A percentile compares a stretch with the other conserved stretches of the same genome.
Conservation (phyloP, 1,284 basidiomycete genomes). For the Marasmius oreades region DNA sequence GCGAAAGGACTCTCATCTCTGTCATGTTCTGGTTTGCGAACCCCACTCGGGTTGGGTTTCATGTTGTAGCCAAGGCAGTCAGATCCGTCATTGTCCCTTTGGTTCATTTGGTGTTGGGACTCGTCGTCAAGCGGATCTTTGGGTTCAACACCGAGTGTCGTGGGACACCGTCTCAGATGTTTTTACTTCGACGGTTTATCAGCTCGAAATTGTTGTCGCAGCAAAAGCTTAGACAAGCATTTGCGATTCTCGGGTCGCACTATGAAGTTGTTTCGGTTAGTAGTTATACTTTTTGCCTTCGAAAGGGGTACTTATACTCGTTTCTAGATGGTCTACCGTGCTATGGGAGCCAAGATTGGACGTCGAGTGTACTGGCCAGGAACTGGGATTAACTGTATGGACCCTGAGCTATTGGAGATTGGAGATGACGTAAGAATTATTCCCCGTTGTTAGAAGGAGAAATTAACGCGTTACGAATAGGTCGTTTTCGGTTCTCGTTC, state of each 20-base stretch:
- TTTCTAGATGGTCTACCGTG: constrained; percentile 32
- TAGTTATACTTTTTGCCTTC: neutral
- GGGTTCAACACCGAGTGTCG: constrained; percentile 30
- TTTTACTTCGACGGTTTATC: constrained; percentile 36
- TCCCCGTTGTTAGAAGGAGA: neutral
- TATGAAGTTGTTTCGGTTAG: constrained; percentile 39
- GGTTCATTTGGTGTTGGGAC: constrained; percentile 34
- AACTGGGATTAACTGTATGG: constrained; percentile 39
- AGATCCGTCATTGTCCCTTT: constrained; percentile 33
- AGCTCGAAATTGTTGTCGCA: constrained; percentile 34
- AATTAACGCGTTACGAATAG: neutral
- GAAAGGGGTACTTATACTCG: neutral
- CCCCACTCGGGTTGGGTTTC: constrained; percentile 34
- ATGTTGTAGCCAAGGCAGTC: constrained; percentile 34
- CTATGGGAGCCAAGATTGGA: constrained; percentile 45
- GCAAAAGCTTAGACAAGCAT: constrained; percentile 29
- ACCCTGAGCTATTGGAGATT: constrained; percentile 43
- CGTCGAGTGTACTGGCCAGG: constrained; percentile 46
- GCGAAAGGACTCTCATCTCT: constrained; percentile 32
- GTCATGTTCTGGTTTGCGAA: constrained; percentile 42
- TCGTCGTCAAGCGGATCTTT: constrained; percentile 36
- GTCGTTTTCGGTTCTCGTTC: constrained; percentile 44
- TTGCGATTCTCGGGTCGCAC: constrained; percentile 40
- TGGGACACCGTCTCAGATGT: constrained; percentile 25
- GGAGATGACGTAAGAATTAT: constrained; percentile 32